Percentiles rank a stretch among this genome's conserved stretches.
phyloP scores from a whole-genome alignment of 2,329 filamentous ascomycete genomes.

The Xylaria sp. region DNA sequence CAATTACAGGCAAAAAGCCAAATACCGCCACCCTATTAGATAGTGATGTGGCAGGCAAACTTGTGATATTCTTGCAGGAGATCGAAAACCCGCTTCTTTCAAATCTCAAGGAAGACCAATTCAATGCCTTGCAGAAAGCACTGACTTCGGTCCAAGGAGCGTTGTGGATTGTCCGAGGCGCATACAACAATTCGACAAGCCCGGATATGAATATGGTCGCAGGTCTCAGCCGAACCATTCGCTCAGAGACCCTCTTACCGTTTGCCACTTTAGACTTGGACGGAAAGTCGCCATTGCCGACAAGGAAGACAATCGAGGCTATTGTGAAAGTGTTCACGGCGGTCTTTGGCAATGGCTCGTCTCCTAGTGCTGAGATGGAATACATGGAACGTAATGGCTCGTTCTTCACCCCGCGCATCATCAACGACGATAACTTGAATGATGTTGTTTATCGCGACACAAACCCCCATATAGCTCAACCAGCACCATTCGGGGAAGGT shows the following conservation, averaged over 20 bases:
- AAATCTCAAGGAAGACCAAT: conserved; percentile 53
- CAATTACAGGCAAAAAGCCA: conserved; percentile 51
- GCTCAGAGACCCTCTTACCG: conserved; percentile 50
- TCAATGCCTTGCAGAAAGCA: conserved; percentile 50
- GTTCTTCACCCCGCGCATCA: conserved; percentile 55
- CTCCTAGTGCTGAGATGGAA: conserved; percentile 54
- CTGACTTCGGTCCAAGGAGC: conserved; percentile 48
- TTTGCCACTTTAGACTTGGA: conserved; percentile 51
- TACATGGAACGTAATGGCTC: conserved; percentile 55
- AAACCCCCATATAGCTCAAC: conserved; percentile 52
- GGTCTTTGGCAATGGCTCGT: conserved; percentile 50
- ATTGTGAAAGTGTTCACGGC: conserved; percentile 51
- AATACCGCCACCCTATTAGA: conserved; percentile 48
- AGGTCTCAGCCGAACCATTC: conserved; percentile 50
- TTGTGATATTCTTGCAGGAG: conserved; percentile 58
- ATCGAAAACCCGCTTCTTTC: conserved; percentile 58
- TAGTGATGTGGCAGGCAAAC: conserved; percentile 50
- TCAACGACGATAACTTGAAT: conserved; percentile 56
- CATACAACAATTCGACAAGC: conserved; percentile 49
- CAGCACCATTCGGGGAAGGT: conserved; percentile 53
- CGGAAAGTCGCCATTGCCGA: conserved; percentile 41
- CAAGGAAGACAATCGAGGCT: conserved; percentile 40
- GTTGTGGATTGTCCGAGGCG: conserved; percentile 53
- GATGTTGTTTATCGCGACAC: conserved; percentile 58
- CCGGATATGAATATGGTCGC: conserved; percentile 51